Percentiles rank a stretch among this genome's conserved stretches.
Conservation (phyloP, 306 rosid genomes). For the Castanea sativa region DNA sequence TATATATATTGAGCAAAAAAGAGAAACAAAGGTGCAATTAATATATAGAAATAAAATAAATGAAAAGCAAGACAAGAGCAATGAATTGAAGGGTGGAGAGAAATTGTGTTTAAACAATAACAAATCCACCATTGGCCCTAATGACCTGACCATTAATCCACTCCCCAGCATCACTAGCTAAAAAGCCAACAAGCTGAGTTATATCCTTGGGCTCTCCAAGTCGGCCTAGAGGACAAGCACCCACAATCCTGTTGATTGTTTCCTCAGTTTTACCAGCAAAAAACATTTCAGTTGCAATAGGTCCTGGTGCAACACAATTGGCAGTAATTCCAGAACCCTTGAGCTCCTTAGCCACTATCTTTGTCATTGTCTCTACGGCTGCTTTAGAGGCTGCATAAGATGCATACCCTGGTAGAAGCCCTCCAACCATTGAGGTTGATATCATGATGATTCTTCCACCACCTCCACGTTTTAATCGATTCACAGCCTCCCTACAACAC, state of each 20-base stretch:
- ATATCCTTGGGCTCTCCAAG: conserved; percentile 47
- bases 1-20: neutral
- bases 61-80: neutral
- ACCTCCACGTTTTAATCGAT: conserved; percentile 30
- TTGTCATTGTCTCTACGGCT: conserved; percentile 48
- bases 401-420: conserved; percentile 31
- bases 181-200: conserved; percentile 38
- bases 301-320: conserved; percentile 54
- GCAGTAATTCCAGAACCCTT: conserved; percentile 41
- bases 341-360: conserved; percentile 51
- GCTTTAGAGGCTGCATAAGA: conserved; percentile 52
- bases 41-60: neutral
- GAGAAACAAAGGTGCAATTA: neutral
- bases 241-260: conserved; percentile 11
- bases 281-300: conserved; percentile 45
- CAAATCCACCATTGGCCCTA: conserved; percentile 41
- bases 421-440: conserved; percentile 22
- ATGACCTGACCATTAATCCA: conserved; percentile 61
- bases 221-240: conserved; percentile 43
- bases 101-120: neutral
- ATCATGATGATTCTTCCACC: conserved; percentile 49
- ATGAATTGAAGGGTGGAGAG: neutral
- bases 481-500: conserved; percentile 34
- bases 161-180: conserved; percentile 44
- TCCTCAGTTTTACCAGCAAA: conserved; percentile 42